Conservation (phyloP, 2,329 filamentous ascomycete genomes). For the Spiromastix sp. region DNA sequence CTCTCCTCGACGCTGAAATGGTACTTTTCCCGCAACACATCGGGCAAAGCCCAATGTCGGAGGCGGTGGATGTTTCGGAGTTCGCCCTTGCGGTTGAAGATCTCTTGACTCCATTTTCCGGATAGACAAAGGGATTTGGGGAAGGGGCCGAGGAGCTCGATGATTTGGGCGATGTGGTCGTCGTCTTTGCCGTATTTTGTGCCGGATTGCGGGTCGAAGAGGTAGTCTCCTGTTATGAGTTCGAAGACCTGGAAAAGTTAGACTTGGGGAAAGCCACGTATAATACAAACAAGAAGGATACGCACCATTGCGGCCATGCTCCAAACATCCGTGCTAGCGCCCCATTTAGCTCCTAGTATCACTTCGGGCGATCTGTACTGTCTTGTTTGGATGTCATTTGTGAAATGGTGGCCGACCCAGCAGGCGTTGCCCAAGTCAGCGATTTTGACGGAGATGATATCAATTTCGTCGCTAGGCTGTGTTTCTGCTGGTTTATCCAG, state of each 20-base stretch:
- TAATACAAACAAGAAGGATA: constrained; percentile 6
- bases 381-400: constrained; percentile 95
- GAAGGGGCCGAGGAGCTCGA: constrained; percentile 88
- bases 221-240: constrained; percentile 93
- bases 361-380: constrained; percentile 97
- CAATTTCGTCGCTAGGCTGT: constrained; percentile 50
- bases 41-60: constrained; percentile 87
- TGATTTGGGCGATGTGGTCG: constrained; percentile 98
- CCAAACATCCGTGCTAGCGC: constrained; percentile 98
- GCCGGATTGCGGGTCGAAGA: constrained; percentile 95
- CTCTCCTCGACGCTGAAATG: constrained; percentile 81
- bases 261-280: constrained; percentile 1
- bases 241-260: constrained; percentile 66
- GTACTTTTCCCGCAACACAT: constrained; percentile 93
- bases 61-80: constrained; percentile 94
- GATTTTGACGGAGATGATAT: constrained; percentile 96
- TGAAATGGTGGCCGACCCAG: constrained; percentile 98
- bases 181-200: constrained; percentile 99
- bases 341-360: constrained; percentile 94
- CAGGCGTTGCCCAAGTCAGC: constrained; percentile 96
- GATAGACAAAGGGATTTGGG: constrained; percentile 84
- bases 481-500: constrained; percentile 71
- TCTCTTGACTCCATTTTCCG: constrained; percentile 96
- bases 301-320: constrained; percentile 98
- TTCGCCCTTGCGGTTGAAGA: constrained; percentile 96